Conservation (phyloP, 176 grass and related monocot genomes). For the Carex littledalei region DNA sequence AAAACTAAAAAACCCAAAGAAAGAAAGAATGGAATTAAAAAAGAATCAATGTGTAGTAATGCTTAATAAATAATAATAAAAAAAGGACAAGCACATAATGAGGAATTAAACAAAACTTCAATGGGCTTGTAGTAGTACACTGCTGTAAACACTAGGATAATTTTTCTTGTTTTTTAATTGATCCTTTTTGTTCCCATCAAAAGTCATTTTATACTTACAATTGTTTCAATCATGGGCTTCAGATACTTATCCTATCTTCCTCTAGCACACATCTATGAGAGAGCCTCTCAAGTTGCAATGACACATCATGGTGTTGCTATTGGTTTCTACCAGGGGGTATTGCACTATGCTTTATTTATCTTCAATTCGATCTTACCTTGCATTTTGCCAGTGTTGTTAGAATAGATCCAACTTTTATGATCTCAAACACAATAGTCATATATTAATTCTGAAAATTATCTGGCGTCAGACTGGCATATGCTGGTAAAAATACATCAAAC, state of each 20-base stretch:
- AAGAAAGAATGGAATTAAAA: background rate
- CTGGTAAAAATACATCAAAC: background rate
- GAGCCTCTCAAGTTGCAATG: conserved; percentile 59
- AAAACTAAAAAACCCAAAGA: background rate
- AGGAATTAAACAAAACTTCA: background rate
- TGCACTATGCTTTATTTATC: background rate
- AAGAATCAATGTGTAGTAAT: background rate
- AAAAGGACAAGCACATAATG: background rate
- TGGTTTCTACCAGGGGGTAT: conserved; percentile 98
- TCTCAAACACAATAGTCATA: background rate
- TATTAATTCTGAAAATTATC: background rate
- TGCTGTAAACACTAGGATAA: background rate
- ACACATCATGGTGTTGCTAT: conserved; percentile 57
- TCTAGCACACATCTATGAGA: conserved; percentile 89
- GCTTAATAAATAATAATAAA: background rate
- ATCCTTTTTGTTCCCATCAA: background rate
- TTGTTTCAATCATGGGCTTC: conserved; percentile 4
- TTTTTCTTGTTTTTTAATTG: background rate
- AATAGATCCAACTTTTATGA: background rate
- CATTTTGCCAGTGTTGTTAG: background rate
- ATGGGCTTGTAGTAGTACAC: background rate
- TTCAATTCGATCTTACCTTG: background rate
- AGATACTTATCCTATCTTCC: conserved; percentile 89
- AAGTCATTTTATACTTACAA: background rate
- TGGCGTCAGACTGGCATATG: background rate